Base-by-base conservation (phyloP, 2,329 filamentous ascomycete genomes). In the Hypoxylon sp. region DNA sequence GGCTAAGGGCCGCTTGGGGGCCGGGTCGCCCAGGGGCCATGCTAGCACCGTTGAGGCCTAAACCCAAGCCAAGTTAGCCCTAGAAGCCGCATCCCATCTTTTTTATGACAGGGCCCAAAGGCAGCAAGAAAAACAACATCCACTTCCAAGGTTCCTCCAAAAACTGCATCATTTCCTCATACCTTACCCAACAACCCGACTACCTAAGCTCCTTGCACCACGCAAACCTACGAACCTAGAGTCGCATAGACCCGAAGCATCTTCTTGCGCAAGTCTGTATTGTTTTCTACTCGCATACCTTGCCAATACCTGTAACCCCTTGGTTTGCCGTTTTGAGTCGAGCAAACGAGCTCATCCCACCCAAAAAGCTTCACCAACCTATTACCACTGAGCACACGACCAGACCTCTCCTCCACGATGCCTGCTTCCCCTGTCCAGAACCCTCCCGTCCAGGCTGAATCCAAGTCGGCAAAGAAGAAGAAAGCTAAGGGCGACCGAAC, bases 381-480 rank as follows among this genome's bases (percentile, higher is more conserved):
- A 22, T 26, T 53, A 26, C 30, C 15, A 13, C 44, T 22, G 6
- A 59, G 43, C 56, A 34, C 51, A 56, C 57, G 53, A 56, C 43
- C 43, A 62, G 28, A 46, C 52, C 58, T 52, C 70, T 74, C 52
- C 19, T 54, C 58, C 50, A 70, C 47, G 46, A 91, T 93, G 91
- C 85, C 92, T 78, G 82, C 87, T 56, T 75, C 87, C 70, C 78
- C 85, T 67, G 82, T 87, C 72, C 85, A 87, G 77, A 90, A 90
- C 79, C 84, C 89, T 69, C 82, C 85, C 71, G 80, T 83, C 68
- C 83, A 84, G 73, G 77, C 84, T 71, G 86, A 91, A 70, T 83
- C 88, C 71, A 91, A 91, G 81, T 83, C 85, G 64, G 83, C 87
- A 67, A 87, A 85, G 80, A 91, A 89, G 84, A 91, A 91, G 85